These are phyloP conservation scores for Amylocarpus encephaloides DNA, from an alignment of 2,329 filamentous ascomycete species.

Conservation along the genomic window DNA sequence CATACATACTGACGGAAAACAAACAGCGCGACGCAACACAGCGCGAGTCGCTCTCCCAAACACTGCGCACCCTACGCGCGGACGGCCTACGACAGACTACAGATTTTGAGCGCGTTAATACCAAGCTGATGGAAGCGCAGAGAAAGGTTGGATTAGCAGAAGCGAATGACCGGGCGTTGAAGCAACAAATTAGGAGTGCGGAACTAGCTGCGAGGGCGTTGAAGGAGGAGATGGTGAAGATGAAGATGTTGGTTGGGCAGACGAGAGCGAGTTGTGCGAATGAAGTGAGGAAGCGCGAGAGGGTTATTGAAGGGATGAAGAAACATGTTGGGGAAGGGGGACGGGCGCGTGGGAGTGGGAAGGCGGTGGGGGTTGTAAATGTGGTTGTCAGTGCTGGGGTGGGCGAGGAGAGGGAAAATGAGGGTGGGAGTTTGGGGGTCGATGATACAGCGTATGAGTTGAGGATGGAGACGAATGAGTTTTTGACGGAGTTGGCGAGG, in stretches of 20 bases:
- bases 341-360: constrained; percentile 52
- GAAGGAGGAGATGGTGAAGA: constrained; percentile 74
- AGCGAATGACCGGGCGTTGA: constrained; percentile 64
- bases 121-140: constrained; percentile 48
- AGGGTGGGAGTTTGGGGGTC: constrained; percentile 3
- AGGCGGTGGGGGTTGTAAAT: constrained; percentile 47
- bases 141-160: constrained; percentile 53
- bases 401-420: constrained; percentile 33
- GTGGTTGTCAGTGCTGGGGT: constrained; percentile 52
- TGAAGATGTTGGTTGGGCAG: constrained; percentile 75
- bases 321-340: constrained; percentile 71
- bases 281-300: constrained; percentile 83
- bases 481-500: constrained; percentile 77
- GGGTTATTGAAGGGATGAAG: constrained; percentile 84
- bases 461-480: constrained; percentile 82
- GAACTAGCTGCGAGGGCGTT: constrained; percentile 69
- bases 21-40: constrained; percentile 79
- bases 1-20: not conserved
- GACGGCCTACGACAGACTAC: constrained; percentile 68
- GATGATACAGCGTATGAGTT: constrained; percentile 60
- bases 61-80: constrained; percentile 67
- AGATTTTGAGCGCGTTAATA: constrained; percentile 55
- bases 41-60: constrained; percentile 73
- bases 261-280: constrained; percentile 82
- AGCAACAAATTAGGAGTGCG: constrained; percentile 63